Evolutionary conservation across 2,329 filamentous ascomycete genomes (phyloP).

Genomic region (Scleromitrula shiraiana): DNA sequence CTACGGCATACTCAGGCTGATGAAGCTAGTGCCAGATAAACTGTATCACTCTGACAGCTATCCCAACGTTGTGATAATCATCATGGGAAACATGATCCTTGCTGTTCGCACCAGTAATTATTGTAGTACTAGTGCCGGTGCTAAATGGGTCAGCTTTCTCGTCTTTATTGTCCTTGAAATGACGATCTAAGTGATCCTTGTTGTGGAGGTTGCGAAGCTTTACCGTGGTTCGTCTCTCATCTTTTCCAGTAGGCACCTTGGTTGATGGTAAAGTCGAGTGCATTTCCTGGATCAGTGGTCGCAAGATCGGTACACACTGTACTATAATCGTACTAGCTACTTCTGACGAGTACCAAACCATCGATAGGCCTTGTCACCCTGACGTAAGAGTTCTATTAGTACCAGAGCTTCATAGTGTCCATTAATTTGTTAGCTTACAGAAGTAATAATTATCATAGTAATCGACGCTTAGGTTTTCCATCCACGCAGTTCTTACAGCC

Average conservation of each 20-base stretch:
- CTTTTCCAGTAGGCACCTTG: background rate
- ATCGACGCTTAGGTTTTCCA: conserved; percentile 36
- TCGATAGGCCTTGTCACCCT: conserved; percentile 38
- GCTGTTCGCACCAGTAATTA: no score
- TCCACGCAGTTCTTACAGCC: conserved; percentile 42
- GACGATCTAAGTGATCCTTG: background rate
- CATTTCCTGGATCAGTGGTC: conserved; percentile 39
- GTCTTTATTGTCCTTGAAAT: no score
- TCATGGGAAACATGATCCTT: no score
- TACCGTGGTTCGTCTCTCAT: background rate
- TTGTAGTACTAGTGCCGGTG: no score
- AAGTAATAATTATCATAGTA: conserved; percentile 39
- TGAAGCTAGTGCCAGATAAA: no score
- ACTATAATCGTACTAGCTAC: conserved; percentile 47
- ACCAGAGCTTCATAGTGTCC: background rate
- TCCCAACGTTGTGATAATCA: no score
- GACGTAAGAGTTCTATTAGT: background rate
- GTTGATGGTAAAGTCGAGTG: conserved; percentile 32
- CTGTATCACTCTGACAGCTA: no score
- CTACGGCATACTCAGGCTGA: no score
- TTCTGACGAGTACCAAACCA: conserved; percentile 42
- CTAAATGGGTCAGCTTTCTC: no score
- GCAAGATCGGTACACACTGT: conserved; percentile 44
- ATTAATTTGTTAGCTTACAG: conserved; percentile 22
- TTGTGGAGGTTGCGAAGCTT: background rate